Conservation (phyloP, 169 alveolate species). For the Blepharisma undulans region DNA sequence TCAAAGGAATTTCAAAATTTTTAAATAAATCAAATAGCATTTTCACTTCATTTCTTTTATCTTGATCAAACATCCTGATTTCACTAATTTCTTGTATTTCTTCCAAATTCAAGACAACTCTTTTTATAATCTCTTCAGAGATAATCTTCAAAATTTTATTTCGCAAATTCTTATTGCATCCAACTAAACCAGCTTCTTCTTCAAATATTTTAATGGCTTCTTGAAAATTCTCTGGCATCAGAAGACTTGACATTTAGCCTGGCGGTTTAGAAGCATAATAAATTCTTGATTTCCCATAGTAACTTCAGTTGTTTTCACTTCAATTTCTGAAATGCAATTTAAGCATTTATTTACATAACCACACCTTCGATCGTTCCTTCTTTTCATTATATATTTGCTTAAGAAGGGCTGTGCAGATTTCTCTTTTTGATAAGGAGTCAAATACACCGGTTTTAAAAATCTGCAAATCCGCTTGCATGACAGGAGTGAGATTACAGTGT, state of each 20-base stretch:
- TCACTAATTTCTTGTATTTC: too few relatives aligned
- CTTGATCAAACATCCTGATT: slow-evolving; percentile 67
- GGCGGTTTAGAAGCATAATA: slow-evolving; percentile 13
- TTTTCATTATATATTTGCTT: slow-evolving; percentile 48
- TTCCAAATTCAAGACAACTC: slow-evolving; percentile 47
- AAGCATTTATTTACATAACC: slow-evolving; percentile 51
- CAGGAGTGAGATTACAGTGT: slow-evolving; percentile 30
- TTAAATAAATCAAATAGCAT: slow-evolving; percentile 55
- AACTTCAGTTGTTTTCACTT: not conserved
- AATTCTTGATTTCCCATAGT: not conserved
- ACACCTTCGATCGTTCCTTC: slow-evolving; percentile 40
- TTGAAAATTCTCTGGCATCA: slow-evolving; percentile 56
- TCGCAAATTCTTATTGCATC: too few relatives aligned
- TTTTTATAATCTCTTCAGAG: slow-evolving; percentile 41
- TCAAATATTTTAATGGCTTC: slow-evolving; percentile 39
- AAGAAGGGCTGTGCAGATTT: slow-evolving; percentile 33
- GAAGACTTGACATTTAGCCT: slow-evolving; percentile 43
- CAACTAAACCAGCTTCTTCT: slow-evolving; percentile 47
- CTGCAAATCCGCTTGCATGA: slow-evolving; percentile 42
- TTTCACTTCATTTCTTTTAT: slow-evolving; percentile 63
- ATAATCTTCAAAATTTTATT: slow-evolving; percentile 25
- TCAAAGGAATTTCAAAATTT: slow-evolving; percentile 52
- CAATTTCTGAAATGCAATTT: not conserved
- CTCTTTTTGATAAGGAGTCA: slow-evolving; percentile 17
- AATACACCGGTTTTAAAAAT: slow-evolving; percentile 49